phyloP scores from a whole-genome alignment of 345 rosid species.

The Angophora floribunda region DNA sequence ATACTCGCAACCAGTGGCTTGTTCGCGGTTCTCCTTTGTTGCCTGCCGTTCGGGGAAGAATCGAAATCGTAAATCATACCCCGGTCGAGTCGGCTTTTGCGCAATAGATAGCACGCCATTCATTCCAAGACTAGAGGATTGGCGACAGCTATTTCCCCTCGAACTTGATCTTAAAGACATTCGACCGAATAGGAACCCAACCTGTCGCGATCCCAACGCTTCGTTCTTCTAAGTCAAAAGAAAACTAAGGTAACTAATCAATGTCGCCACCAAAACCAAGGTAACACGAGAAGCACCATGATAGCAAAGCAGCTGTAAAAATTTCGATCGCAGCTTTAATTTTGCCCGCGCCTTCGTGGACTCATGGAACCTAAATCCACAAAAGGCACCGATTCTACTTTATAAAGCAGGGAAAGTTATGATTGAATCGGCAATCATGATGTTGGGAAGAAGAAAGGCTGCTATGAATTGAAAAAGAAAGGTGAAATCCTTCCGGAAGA shows the following conservation, averaged over 20 bases:
- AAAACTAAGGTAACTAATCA: background rate
- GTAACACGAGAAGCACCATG: background rate
- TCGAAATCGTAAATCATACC: background rate
- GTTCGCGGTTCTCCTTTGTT: background rate
- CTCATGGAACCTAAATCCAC: background rate
- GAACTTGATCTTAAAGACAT: background rate
- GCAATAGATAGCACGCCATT: background rate
- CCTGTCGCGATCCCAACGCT: background rate
- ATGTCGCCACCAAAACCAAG: background rate
- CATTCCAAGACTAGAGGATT: background rate
- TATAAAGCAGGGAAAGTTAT: background rate
- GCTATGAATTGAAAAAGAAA: background rate
- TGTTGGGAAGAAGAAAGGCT: background rate
- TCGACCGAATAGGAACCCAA: background rate
- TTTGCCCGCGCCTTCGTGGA: background rate
- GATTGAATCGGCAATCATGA: constrained; percentile 2
- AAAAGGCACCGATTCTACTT: background rate
- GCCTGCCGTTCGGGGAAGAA: background rate
- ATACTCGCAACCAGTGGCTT: background rate
- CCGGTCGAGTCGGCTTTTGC: background rate
- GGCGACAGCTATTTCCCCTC: background rate
- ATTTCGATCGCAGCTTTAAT: background rate
- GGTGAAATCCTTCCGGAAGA: background rate
- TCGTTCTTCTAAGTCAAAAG: background rate
- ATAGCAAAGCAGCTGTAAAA: background rate